These are phyloP conservation scores for Malassezia restricta DNA, from an alignment of 1,284 basidiomycete genomes.

Conservation along the genomic window DNA sequence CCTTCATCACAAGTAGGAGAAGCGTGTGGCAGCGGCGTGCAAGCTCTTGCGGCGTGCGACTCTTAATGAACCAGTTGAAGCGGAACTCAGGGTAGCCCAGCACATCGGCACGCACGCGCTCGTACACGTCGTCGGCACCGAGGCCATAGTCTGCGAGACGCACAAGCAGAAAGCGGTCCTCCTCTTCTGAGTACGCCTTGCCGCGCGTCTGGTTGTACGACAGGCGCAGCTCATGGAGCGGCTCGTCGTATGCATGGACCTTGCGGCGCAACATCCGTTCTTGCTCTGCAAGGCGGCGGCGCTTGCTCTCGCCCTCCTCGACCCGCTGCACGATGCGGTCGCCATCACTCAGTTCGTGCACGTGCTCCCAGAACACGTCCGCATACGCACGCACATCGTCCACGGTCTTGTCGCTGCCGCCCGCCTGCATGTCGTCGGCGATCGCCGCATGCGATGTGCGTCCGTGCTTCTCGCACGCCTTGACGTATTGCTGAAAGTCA, in stretches of 20 bases:
- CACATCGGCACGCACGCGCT: conserved; percentile 90
- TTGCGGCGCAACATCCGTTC: conserved; percentile 30
- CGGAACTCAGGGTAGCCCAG: conserved; percentile 84
- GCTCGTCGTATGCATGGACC: conserved; percentile 23
- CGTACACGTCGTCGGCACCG: conserved; percentile 80
- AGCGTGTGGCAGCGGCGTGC: conserved; percentile 79
- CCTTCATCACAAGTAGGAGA: conserved; percentile 77
- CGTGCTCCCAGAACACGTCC: conserved; percentile 75
- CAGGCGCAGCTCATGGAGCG: conserved; percentile 38
- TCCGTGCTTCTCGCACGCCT: conserved; percentile 72
- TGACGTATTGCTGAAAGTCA: conserved; percentile 84
- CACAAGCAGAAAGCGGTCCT: conserved; percentile 87
- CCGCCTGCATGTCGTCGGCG: conserved; percentile 60
- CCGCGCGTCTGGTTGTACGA: conserved; percentile 52
- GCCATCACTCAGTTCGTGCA: conserved; percentile 58
- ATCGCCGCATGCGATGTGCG: conserved; percentile 67
- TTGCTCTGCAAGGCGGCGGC: conserved; percentile 30
- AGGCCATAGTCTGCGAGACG: conserved; percentile 84
- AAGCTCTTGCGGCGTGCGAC: conserved; percentile 78
- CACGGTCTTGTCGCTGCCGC: conserved; percentile 54
- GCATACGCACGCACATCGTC: conserved; percentile 73
- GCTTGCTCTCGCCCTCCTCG: conserved; percentile 40
- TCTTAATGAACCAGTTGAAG: conserved; percentile 97
- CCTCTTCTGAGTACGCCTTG: conserved; percentile 90
- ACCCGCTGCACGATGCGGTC: conserved; percentile 34